These are phyloP conservation scores for Mycena crocata DNA, from an alignment of 768 basidiomycete species.

Conservation along the genomic window DNA sequence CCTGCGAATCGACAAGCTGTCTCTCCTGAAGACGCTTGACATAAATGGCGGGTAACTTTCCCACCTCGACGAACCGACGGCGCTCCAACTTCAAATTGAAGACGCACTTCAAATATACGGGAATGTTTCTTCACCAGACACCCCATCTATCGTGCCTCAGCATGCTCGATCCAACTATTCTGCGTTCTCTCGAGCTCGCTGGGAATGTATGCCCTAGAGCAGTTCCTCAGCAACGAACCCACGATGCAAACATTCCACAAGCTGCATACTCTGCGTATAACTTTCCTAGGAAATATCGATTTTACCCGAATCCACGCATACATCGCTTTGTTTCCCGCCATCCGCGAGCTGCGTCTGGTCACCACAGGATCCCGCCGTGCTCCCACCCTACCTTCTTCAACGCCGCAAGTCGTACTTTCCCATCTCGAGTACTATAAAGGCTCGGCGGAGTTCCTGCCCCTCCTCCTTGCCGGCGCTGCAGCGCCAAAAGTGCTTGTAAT, in stretches of 20 bases:
- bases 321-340: constrained; percentile 6
- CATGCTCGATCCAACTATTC: not conserved
- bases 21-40: not conserved
- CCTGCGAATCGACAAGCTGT: not conserved
- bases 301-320: not conserved
- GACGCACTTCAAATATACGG: constrained; percentile 1
- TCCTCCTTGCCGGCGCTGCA: not conserved
- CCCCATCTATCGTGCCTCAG: not conserved
- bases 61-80: not conserved
- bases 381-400: not conserved
- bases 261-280: not conserved
- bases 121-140: not conserved
- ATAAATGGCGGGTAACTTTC: not conserved
- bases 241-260: not conserved
- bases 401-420: not conserved
- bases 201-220: not conserved
- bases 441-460: not conserved
- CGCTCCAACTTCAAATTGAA: not conserved
- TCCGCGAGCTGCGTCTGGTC: not conserved
- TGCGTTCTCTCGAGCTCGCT: not conserved
- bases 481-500: not conserved
- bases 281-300: not conserved
- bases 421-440: constrained; percentile 6
- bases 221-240: not conserved
- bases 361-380: not conserved